These are phyloP conservation scores for Pulicaria dysenterica DNA, from an alignment of 129 eudicot genomes.

Conservation along the genomic window DNA sequence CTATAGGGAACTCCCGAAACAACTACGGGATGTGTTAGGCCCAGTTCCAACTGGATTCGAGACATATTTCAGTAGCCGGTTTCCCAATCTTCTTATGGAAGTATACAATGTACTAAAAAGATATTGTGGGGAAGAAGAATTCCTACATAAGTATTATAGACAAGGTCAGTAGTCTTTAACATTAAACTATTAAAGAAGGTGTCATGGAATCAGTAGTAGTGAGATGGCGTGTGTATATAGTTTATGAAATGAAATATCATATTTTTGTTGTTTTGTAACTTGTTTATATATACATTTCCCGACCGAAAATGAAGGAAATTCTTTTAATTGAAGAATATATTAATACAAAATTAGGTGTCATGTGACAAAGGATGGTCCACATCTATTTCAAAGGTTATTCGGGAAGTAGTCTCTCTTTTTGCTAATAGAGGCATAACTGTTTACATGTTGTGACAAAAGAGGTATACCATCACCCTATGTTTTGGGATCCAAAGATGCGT, in stretches of 20 bases:
- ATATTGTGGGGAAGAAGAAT: slow-evolving; percentile 63
- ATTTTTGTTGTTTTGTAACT: slow-evolving; percentile 9
- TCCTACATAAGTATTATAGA: slow-evolving; percentile 57
- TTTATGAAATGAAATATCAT: not conserved
- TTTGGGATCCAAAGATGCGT: slow-evolving; percentile 70
- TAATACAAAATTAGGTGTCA: too few relatives aligned
- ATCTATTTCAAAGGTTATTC: too few relatives aligned
- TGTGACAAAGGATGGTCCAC: too few relatives aligned
- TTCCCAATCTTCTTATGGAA: slow-evolving; percentile 79
- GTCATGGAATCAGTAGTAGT: not conserved
- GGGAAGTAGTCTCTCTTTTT: too few relatives aligned
- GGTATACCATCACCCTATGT: slow-evolving; percentile 67
- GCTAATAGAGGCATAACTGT: too few relatives aligned
- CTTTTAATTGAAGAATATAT: too few relatives aligned
- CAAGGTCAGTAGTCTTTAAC: slow-evolving; percentile 27
- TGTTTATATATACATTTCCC: too few relatives aligned
- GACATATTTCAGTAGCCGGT: slow-evolving; percentile 61
- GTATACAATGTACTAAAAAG: slow-evolving; percentile 57
- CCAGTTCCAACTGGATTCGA: slow-evolving; percentile 79
- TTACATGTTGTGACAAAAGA: too few relatives aligned
- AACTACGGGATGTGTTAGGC: slow-evolving; percentile 61
- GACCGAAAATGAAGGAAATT: too few relatives aligned
- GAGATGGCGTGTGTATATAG: slow-evolving; percentile 8
- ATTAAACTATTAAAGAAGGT: not conserved
- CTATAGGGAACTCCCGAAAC: slow-evolving; percentile 68